These are phyloP conservation scores for Huntiella moniliformis DNA, from an alignment of 2,329 filamentous ascomycete genomes.

Conservation along the genomic window DNA sequence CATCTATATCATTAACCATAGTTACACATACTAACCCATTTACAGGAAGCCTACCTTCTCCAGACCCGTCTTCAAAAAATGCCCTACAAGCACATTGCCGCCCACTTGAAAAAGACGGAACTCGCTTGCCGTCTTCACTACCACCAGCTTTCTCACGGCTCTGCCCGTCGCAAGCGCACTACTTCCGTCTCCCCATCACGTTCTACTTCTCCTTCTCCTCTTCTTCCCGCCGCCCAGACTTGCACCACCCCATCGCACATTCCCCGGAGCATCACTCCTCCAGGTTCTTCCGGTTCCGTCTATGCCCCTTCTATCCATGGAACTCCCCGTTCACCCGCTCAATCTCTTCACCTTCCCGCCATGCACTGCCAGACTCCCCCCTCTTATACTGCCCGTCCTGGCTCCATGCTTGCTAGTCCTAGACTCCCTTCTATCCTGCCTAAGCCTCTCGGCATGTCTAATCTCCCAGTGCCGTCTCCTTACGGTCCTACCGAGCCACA, in stretches of 20 bases:
- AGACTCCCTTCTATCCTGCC: constrained; percentile 45
- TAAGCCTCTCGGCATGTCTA: constrained; percentile 38
- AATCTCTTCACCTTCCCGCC: constrained; percentile 32
- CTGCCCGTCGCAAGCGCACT: constrained; percentile 60
- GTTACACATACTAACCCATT: background rate
- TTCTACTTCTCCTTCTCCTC: constrained; percentile 34
- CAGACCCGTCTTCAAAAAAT: constrained; percentile 74
- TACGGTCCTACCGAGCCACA: constrained; percentile 25
- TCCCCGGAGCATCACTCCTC: constrained; percentile 31
- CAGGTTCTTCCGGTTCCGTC: constrained; percentile 24
- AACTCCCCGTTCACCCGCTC: constrained; percentile 15
- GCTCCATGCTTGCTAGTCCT: constrained; percentile 24
- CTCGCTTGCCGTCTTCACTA: constrained; percentile 74
- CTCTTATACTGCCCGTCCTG: constrained; percentile 4
- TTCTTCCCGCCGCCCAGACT: constrained; percentile 23
- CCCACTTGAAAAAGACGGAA: constrained; percentile 73
- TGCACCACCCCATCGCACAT: constrained; percentile 23
- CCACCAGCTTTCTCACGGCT: constrained; percentile 68
- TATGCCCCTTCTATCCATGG: constrained; percentile 25
- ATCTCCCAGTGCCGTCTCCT: constrained; percentile 22
- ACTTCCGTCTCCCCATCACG: constrained; percentile 49
- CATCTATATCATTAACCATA: background rate
- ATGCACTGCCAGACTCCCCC: constrained; percentile 20
- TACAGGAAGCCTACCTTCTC: constrained; percentile 62
- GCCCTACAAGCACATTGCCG: constrained; percentile 79